Conservation (phyloP, 2,329 filamentous ascomycete species). For the Blastomyces percursus region DNA sequence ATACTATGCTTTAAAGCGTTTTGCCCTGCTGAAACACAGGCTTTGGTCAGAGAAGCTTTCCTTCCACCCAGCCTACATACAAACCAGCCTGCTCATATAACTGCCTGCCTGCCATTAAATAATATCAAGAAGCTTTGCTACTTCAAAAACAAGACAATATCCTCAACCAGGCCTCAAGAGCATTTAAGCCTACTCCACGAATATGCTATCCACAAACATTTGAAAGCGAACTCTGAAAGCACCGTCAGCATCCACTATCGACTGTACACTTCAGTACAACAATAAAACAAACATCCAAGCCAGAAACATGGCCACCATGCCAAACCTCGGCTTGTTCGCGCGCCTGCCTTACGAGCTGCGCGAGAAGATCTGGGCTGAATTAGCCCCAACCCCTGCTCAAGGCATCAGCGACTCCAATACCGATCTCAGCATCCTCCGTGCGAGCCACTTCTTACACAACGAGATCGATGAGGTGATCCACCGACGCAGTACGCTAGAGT, state of each 20-base stretch:
- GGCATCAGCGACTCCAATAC: neutral
- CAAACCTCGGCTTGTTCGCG: neutral
- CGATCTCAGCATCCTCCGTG: conserved; percentile 1
- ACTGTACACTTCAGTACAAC: neutral
- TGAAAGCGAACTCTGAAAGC: neutral
- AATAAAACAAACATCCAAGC: neutral
- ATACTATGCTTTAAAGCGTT: neutral
- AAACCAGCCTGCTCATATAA: neutral
- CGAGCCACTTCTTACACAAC: neutral
- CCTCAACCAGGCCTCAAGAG: neutral
- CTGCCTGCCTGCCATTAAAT: neutral
- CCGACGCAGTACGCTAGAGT: neutral
- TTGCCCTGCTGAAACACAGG: neutral
- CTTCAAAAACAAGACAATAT: neutral
- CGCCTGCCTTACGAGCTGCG: neutral
- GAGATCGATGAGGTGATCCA: neutral
- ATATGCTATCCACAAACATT: neutral
- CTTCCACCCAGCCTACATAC: neutral
- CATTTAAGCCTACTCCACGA: neutral
- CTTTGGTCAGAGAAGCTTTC: neutral
- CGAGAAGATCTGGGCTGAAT: neutral
- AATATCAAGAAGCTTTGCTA: neutral
- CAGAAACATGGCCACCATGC: neutral
- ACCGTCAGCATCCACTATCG: neutral
- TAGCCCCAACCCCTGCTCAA: neutral